Base-by-base conservation (phyloP, 345 rosid genomes). In the Geranium rotundifolium region DNA sequence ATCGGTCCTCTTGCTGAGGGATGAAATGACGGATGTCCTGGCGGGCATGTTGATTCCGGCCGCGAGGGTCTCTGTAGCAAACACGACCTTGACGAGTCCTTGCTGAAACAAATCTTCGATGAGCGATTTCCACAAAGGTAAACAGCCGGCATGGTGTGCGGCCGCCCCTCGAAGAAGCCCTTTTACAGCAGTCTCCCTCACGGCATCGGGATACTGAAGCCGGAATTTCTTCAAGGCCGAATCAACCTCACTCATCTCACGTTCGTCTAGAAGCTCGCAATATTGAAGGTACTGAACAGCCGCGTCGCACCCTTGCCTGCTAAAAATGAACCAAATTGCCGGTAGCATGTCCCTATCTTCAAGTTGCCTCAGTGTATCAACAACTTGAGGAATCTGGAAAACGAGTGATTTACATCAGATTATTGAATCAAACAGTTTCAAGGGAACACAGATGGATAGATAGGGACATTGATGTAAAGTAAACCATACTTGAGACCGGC, bases 41-140 rank as follows among this genome's bases (percentile, higher is more conserved):
- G 98, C 98, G 41, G 98, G 98, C 98, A 92, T 92, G 77, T 92
- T 92, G 70, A 92, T 85, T 70, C 98, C 96, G 49, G 98, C 96
- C 52, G 98, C 96, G 60, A 92, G 93, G 29, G 96, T 92, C 77
- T 92, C 98, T 23, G 96, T 92, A 57, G 98, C 98, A 65, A 92
- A 92, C 64, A 92, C 88, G 52, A 92, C 95, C 66, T 92, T 92
- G 57, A 92, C 82, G 23, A 92, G 91, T 52, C 98, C 98, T 75
- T 84, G 75, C 66, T 85, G 96, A 73, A 92, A 89, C 68, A 92
- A 80, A 69, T 92, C 93, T 74, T 92, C 98, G 34, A 85, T 81
- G 67, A 92, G 87, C 60, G 93, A 85, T 77, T 92, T 89, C 96
- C 98, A 92, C 54, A 89, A 75, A 56, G 98, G 98, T 57, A 92